Evolutionary conservation across 2,329 filamentous ascomycete genomes (phyloP).

Genomic region (Thelonectria olida): DNA sequence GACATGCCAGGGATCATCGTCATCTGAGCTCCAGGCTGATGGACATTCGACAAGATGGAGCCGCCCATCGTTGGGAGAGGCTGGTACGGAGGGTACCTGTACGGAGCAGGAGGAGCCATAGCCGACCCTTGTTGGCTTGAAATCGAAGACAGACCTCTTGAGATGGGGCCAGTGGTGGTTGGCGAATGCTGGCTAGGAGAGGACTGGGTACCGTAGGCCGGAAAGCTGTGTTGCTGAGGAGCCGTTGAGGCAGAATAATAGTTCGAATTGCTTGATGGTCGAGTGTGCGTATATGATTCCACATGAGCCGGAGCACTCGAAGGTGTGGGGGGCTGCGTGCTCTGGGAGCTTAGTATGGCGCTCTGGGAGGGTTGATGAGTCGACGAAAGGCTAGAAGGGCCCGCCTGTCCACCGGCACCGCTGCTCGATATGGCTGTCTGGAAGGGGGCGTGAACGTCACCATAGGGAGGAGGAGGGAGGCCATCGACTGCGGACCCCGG

Average conservation of each 20-base stretch:
- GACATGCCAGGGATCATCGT: constrained; percentile 71
- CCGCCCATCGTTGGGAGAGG: constrained; percentile 72
- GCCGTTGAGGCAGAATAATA: constrained; percentile 68
- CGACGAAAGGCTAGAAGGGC: constrained; percentile 39
- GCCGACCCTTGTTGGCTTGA: constrained; percentile 35
- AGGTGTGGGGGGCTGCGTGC: constrained; percentile 57
- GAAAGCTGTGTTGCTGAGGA: constrained; percentile 56
- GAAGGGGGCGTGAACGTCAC: constrained; percentile 72
- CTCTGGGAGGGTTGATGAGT: constrained; percentile 41
- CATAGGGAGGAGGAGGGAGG: constrained; percentile 74
- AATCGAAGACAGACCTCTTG: constrained; percentile 50
- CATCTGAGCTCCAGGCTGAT: constrained; percentile 77
- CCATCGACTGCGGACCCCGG: constrained; percentile 67
- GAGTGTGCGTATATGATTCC: constrained; percentile 61
- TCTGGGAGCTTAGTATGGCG: constrained; percentile 41
- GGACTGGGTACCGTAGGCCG: constrained; percentile 52
- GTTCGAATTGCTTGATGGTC: constrained; percentile 66
- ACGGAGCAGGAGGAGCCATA: constrained; percentile 61
- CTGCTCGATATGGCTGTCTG: constrained; percentile 63
- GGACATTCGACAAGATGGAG: constrained; percentile 80
- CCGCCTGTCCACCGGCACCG: constrained; percentile 53
- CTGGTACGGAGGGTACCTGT: constrained; percentile 54
- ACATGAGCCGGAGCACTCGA: constrained; percentile 64
- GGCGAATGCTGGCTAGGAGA: constrained; percentile 57
- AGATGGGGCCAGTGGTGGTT: constrained; percentile 49